Percentiles rank a stretch among this genome's conserved stretches.
These are phyloP conservation scores for Glycine soja DNA, from an alignment of 306 rosid genomes.

Conservation along the genomic window DNA sequence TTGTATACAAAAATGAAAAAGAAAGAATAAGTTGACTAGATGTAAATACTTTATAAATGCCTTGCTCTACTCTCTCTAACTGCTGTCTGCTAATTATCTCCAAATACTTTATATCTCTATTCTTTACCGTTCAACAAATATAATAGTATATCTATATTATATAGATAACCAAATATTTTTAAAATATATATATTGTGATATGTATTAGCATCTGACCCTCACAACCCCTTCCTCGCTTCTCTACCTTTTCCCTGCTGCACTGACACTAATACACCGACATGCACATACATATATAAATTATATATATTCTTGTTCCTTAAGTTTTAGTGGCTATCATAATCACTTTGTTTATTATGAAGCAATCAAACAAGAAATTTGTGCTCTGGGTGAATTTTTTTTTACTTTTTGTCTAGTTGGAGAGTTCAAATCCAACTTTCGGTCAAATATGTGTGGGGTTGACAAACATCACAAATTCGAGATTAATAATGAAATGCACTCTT, in stretches of 20 bases:
- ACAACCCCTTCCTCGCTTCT: background rate
- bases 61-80: background rate
- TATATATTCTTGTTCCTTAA: background rate
- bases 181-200: no score
- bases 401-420: no score
- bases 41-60: background rate
- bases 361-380: background rate
- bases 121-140: background rate
- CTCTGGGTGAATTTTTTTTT: no score
- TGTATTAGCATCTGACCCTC: background rate
- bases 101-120: background rate
- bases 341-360: background rate
- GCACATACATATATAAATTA: constrained; percentile 7
- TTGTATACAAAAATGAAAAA: background rate
- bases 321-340: background rate
- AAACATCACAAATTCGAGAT: constrained; percentile 33
- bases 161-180: no score
- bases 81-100: background rate
- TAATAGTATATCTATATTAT: no score
- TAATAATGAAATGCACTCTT: constrained; percentile 17
- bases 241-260: background rate
- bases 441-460: background rate
- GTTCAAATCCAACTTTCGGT: background rate
- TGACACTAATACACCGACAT: background rate
- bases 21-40: background rate